Evolutionary conservation across 2,329 filamentous ascomycete species (phyloP).

Genomic region (Ilyonectria sp.): DNA sequence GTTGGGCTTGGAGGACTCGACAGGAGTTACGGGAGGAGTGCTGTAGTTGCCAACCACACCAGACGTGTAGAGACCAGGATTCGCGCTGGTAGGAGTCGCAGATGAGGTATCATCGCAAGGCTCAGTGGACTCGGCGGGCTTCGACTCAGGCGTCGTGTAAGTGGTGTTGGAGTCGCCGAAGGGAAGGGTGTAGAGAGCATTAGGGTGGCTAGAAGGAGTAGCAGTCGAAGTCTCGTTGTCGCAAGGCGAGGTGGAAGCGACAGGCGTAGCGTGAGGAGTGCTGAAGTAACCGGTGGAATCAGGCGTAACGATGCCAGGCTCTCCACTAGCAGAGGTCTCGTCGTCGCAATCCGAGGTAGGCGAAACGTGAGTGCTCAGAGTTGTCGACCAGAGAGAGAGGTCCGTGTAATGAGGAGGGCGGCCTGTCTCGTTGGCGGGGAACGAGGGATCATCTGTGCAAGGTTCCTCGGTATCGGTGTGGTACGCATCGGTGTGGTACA

Average conservation of each 20-base stretch:
- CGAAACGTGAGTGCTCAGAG: background rate
- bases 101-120: background rate
- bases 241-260: constrained; percentile 4
- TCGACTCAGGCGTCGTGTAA: background rate
- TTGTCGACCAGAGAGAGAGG: background rate
- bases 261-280: constrained; percentile 2
- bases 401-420: background rate
- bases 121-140: background rate
- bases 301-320: background rate
- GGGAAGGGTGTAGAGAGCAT: background rate
- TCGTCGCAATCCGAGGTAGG: constrained; percentile 9
- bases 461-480: background rate
- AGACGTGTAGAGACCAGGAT: background rate
- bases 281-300: constrained; percentile 2
- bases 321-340: background rate
- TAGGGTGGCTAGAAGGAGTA: background rate
- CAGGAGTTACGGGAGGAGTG: background rate
- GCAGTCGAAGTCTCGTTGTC: background rate
- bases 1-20: background rate
- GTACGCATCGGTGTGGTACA: background rate
- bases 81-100: background rate
- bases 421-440: background rate
- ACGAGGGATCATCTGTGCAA: background rate
- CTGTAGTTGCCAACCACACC: background rate
- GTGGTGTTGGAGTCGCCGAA: background rate